Evolutionary conservation across 306 rosid genomes (phyloP), one percentile per base, ranked within the genome.

Genomic region (Echinosophora koreensis): DNA sequence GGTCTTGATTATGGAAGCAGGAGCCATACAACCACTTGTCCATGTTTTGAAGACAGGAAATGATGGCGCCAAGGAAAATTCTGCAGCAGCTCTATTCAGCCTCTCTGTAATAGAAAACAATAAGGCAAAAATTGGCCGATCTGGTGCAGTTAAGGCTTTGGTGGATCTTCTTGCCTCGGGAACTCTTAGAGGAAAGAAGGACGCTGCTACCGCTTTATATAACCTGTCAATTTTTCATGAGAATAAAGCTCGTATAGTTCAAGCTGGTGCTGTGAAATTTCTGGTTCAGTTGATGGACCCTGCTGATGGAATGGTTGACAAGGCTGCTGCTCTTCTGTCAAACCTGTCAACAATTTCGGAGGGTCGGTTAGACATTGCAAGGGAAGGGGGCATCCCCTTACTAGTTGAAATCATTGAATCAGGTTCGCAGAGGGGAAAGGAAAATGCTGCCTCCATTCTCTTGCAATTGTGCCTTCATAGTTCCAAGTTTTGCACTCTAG

Each of bases 11-110:
- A 96, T 90, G 61, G 91, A 92, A 81, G 89, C 90, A 8, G 97
- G 98, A 76, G 97, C 96, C 4, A 85, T 91, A 75, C 96, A 96
- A 64, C 97, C 98, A 37, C 87, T 96, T 17, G 83, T 96, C 78
- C 90, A 92, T 84, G 98, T 87, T 76, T 74, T 96, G 78, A 87
- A 82, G 75, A 89, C 92, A 0, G 99, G 99, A 78, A 92, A 80
- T 77, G 84, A 91, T 54, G 81, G 90, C 39, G 98, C 98, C 63
- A 96, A 88, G 83, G 99, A 89, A 83, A 96, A 96, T 81, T 96
- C 99, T 46, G 99, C 99, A 0, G 99, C 97, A 42, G 56, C 98
- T 59, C 80, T 96, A 59, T 96, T 92, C 89, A 96, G 99, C 90
- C 90, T 96, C 57, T 91, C 99, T 71, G 89, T 89, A 47, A 74